Base-by-base conservation (phyloP, 2,329 filamentous ascomycete species). In the Exophiala lecanii-corni region DNA sequence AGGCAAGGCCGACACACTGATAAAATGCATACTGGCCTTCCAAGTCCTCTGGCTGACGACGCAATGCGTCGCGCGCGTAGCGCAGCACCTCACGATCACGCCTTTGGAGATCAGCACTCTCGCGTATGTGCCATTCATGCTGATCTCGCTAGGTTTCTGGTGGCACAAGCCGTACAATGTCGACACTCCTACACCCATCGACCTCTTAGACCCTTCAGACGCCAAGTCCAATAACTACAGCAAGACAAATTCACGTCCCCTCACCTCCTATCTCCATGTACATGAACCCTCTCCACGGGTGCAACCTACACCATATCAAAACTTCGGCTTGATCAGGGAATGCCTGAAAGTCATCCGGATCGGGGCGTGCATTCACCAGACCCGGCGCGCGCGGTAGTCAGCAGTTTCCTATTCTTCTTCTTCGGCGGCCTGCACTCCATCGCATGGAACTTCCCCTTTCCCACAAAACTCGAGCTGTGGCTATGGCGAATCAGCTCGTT, bases 151-250 rank as follows among this genome's bases (percentile, higher is more conserved):
- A 13, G 54, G 47, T 28, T 57, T 55, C 40, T 63, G 59, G 61
- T 44, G 44, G 7, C 45, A 59, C 23, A 63, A 62, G 38, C 60
- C 60, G 6, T 35, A 55, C 26, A 57, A 61, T 39, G 52, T 60
- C 4, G 36, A 55, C n/a, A 55, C 46, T n/a, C 42, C 53, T 6
- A 32, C 5, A 12, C 30, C 17, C 5, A 16, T 32, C n/a, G 30
- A 32, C 17, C 5, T 13, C n/a, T 5, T 32, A 16, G 6, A 7
- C n/a, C 30, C 30, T 13, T 32, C 30, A 32, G 5, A 13, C 5
- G 5, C n/a, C 5, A 13, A 16, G n/a, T 13, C n/a, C 12, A 5
- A 13, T 12, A 13, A n/a, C n/a, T n/a, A n/a, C n/a, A n/a, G n/a
- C n/a, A n/a, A n/a, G n/a, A n/a, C n/a, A n/a, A n/a, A n/a, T n/a